phyloP scores from a whole-genome alignment of 2,329 filamentous ascomycete genomes.

The Ophiosphaerella herpotricha region DNA sequence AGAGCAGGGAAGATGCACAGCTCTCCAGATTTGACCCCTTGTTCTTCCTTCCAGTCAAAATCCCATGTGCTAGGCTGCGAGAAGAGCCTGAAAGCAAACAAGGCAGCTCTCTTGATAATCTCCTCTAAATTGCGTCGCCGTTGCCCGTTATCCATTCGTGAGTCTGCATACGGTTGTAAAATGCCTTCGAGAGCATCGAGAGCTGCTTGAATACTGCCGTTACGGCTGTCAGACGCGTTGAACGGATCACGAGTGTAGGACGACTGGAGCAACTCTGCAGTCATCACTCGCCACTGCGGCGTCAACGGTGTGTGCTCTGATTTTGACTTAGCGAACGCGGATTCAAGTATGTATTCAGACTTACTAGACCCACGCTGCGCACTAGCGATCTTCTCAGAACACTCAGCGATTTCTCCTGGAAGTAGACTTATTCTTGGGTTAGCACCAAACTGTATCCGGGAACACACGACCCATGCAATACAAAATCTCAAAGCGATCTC shows the following conservation, averaged over 20 bases:
- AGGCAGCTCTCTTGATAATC: slow-evolving; percentile 40
- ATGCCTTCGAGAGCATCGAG: slow-evolving; percentile 29
- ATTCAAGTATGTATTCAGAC: slow-evolving; percentile 9
- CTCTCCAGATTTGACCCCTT: slow-evolving; percentile 28
- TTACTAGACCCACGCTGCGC: slow-evolving; percentile 18
- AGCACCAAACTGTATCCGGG: slow-evolving; percentile 21
- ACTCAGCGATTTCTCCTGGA: slow-evolving; percentile 30
- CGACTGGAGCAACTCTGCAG: slow-evolving; percentile 34
- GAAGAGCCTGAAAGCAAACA: slow-evolving; percentile 43
- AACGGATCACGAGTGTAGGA: slow-evolving; percentile 33
- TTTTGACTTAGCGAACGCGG: not conserved
- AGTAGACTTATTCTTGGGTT: slow-evolving; percentile 28
- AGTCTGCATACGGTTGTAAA: slow-evolving; percentile 33
- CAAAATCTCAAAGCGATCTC: slow-evolving; percentile 36
- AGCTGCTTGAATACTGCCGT: slow-evolving; percentile 26
- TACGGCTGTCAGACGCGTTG: slow-evolving; percentile 28
- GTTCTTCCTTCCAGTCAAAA: slow-evolving; percentile 40
- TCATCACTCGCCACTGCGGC: slow-evolving; percentile 38
- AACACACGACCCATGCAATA: slow-evolving; percentile 38
- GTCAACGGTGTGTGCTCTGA: slow-evolving; percentile 24
- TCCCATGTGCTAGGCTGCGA: slow-evolving; percentile 40
- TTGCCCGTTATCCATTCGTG: slow-evolving; percentile 31
- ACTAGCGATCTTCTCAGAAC: slow-evolving; percentile 22
- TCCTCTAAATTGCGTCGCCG: slow-evolving; percentile 40
- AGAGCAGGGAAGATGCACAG: slow-evolving; percentile 44